Base-by-base conservation (phyloP, 208 protist genomes). In the Leptomonas pyrrhocoris region DNA sequence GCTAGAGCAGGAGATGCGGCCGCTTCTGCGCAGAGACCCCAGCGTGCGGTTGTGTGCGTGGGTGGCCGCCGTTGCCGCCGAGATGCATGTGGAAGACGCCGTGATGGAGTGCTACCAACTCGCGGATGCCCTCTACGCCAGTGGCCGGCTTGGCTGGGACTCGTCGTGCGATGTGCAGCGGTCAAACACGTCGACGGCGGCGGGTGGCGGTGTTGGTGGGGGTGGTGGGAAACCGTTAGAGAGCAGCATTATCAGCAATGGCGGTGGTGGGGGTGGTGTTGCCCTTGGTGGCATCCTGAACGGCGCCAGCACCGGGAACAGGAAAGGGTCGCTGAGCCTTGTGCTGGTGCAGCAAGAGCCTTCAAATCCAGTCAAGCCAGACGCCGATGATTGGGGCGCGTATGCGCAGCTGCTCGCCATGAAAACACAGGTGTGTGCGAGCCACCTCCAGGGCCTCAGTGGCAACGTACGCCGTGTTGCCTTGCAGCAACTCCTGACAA, bases 1-100 rank as follows among this genome's bases (percentile, higher is more conserved):
- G 34, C 48, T 94, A 6, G 64, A 82, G 45, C 87, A 83, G 55
- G 83, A 93, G 15, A 81, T 73, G 28, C 42, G 83, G 30, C 72
- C 84, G 13, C 59, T 92, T 25, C 68, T 96, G 40, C 60, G 68
- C 38, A 45, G 45, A 6, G 91, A 94, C 66, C 88, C 91, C 21
- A 79, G 84, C 13, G 85, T 96, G 21, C 80, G 92, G 48, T 80
- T 96, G 11, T 96, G 92, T 68, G 88, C 83, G 6, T 84, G 83
- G 43, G 71, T 96, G 13, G 85, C 84, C 18, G 40, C 70, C 1
- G 56, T 80, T 23, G 89, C 89, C 34, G 61, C 80, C 25, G 82
- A 84, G 45, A 70, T 94, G 50, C 53, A 70, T 6, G 74, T 87
- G 30, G 92, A 96, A 38, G 76, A 80, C 28, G 57, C 83, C n/a